Conservation (phyloP, 2,329 filamentous ascomycete genomes). For the Fusarium xyrophilum region DNA sequence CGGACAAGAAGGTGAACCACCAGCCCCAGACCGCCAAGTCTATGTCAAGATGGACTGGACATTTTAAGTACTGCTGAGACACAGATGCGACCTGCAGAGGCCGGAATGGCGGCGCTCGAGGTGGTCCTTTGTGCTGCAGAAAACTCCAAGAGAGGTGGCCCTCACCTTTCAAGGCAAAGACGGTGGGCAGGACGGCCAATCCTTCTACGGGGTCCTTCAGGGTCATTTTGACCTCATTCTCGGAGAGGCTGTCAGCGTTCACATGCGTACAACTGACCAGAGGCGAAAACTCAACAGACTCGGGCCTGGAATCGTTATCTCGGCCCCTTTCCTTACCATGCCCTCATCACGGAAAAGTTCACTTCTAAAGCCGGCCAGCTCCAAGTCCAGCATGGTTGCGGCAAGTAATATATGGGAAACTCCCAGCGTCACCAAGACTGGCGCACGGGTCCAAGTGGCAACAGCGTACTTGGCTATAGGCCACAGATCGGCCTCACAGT, state of each 20-base stretch:
- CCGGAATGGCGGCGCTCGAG: not conserved
- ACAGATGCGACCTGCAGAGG: not conserved
- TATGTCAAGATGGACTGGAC: not conserved
- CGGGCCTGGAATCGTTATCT: slow-evolving; percentile 26
- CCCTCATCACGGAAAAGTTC: not conserved
- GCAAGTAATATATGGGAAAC: not conserved
- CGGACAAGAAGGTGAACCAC: not conserved
- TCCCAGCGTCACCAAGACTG: too few relatives aligned
- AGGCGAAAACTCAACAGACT: not conserved
- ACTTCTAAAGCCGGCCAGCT: not conserved
- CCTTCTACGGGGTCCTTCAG: slow-evolving; percentile 1
- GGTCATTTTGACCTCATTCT: slow-evolving; percentile 5
- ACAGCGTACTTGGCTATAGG: too few relatives aligned
- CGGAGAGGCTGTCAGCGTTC: slow-evolving; percentile 5
- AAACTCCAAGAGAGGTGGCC: not conserved
- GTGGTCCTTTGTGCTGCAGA: not conserved
- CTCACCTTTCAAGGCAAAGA: not conserved
- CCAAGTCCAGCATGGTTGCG: not conserved
- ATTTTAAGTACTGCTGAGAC: not conserved
- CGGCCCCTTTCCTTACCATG: slow-evolving; percentile 2
- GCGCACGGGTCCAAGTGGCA: too few relatives aligned
- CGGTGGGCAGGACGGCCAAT: not conserved
- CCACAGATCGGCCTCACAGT: too few relatives aligned
- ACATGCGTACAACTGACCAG: slow-evolving; percentile 13
- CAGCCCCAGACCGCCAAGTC: not conserved